Conservation (phyloP, 352 stramenopile genomes). For the Globisporangium parvum region DNA sequence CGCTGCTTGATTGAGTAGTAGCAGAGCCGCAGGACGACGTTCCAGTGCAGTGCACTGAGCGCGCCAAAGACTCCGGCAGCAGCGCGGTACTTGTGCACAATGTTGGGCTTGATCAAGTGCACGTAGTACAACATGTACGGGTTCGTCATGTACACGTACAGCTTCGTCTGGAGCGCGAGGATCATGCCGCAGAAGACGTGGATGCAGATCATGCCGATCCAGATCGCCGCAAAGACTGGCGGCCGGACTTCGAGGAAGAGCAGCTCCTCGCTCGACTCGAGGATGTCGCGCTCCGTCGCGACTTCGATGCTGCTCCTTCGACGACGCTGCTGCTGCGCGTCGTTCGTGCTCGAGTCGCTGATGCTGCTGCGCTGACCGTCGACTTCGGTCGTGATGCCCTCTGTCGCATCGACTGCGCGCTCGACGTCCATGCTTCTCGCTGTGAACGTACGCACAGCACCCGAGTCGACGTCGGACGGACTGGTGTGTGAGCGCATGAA, state of each 20-base stretch:
- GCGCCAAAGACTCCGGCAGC: constrained; percentile 22
- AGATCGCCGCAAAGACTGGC: constrained; percentile 12
- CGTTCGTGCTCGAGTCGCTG: neutral
- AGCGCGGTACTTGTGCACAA: constrained; percentile 17
- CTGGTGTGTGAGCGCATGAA: neutral
- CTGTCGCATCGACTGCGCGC: neutral
- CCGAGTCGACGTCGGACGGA: too few relatives aligned
- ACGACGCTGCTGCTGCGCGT: neutral
- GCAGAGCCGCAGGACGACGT: constrained; percentile 17
- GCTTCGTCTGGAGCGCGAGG: constrained; percentile 17
- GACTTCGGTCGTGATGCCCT: neutral
- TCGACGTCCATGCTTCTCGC: neutral
- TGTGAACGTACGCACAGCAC: neutral
- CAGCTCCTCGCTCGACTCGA: constrained; percentile 13
- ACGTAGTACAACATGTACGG: constrained; percentile 22
- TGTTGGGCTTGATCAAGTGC: constrained; percentile 14
- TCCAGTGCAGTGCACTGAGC: constrained; percentile 18
- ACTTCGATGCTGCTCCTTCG: neutral
- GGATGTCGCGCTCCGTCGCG: constrained; percentile 6
- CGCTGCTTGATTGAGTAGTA: constrained; percentile 16
- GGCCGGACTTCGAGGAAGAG: constrained; percentile 15
- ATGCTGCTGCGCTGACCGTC: neutral
- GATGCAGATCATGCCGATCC: constrained; percentile 21
- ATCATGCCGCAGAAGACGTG: constrained; percentile 14
- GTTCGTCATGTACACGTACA: constrained; percentile 21